phyloP scores from a whole-genome alignment of 108 stramenopile species.

The Aurantiochytrium sp. region DNA sequence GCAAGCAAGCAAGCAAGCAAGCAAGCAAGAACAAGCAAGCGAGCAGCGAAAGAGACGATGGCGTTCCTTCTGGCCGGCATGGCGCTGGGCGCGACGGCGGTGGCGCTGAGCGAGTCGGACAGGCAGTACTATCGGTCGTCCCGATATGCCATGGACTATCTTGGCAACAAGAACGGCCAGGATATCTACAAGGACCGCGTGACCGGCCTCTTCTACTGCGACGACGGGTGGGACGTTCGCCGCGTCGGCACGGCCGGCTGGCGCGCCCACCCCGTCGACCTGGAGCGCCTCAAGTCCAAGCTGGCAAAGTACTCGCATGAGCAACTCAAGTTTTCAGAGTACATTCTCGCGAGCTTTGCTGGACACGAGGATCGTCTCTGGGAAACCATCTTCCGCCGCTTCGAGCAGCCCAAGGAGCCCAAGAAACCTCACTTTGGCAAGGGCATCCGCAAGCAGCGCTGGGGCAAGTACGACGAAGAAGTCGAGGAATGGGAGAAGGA shows the following conservation, averaged over 20 bases:
- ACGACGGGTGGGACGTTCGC: slow-evolving; percentile 9
- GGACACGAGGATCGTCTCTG: neutral
- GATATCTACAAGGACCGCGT: slow-evolving; percentile 20
- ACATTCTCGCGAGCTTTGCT: neutral
- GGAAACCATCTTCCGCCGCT: neutral
- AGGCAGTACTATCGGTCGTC: neutral
- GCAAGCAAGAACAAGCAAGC: neutral
- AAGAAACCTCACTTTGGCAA: neutral
- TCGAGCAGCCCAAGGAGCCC: neutral
- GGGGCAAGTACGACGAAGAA: neutral
- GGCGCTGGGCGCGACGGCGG: neutral
- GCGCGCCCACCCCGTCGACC: neutral
- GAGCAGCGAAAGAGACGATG: neutral
- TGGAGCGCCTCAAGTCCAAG: slow-evolving; percentile 1
- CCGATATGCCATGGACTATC: neutral
- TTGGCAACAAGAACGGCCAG: slow-evolving; percentile 3
- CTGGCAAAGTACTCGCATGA: neutral
- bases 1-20: neutral
- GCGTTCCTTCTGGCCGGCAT: neutral
- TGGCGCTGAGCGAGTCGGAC: neutral
- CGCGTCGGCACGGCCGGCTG: neutral
- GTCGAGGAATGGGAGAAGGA: neutral
- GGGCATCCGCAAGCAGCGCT: neutral
- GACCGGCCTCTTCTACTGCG: neutral
- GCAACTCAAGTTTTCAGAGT: neutral